phyloP scores from a whole-genome alignment of 129 eudicot species.

The Escallonia rubra region DNA sequence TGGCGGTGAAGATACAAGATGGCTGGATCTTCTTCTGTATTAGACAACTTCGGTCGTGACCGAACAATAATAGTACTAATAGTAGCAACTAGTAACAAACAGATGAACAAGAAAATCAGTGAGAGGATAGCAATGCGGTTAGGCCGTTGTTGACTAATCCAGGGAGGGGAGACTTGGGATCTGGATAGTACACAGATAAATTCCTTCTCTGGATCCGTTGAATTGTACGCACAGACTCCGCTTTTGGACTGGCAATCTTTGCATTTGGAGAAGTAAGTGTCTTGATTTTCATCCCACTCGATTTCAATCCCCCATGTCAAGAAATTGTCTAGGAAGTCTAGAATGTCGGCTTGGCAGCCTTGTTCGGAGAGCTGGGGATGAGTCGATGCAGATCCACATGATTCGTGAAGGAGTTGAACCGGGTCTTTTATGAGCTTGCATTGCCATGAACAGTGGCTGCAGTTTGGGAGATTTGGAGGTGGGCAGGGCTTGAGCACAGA shows the following conservation, averaged over 20 bases:
- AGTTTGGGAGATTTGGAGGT: slow-evolving; percentile 53
- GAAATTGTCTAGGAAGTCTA: slow-evolving; percentile 54
- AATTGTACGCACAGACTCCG: slow-evolving; percentile 72
- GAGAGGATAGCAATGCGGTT: slow-evolving; percentile 29
- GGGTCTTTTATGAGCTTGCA: slow-evolving; percentile 77
- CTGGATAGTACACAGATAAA: slow-evolving; percentile 49
- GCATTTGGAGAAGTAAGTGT: slow-evolving; percentile 51
- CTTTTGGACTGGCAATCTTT: slow-evolving; percentile 36
- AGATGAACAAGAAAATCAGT: slow-evolving; percentile 29
- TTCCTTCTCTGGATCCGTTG: slow-evolving; percentile 42
- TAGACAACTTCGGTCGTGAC: slow-evolving; percentile 11
- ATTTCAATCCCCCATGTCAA: slow-evolving; percentile 51
- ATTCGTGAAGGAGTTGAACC: slow-evolving; percentile 32
- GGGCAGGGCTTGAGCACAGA: slow-evolving; percentile 68
- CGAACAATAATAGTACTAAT: slow-evolving; percentile 30
- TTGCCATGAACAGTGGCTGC: slow-evolving; percentile 54
- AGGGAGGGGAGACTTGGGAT: slow-evolving; percentile 2
- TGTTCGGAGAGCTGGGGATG: slow-evolving; percentile 34
- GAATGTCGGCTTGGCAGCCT: slow-evolving; percentile 60
- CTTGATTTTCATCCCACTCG: slow-evolving; percentile 53
- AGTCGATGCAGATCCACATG: slow-evolving; percentile 45
- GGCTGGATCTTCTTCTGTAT: slow-evolving; percentile 52
- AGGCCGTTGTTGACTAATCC: slow-evolving; percentile 21
- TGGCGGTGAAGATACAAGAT: slow-evolving; percentile 61
- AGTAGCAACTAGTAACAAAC: slow-evolving; percentile 30